Conservation (phyloP, 345 rosid species). For the Nephelium lappaceum region DNA sequence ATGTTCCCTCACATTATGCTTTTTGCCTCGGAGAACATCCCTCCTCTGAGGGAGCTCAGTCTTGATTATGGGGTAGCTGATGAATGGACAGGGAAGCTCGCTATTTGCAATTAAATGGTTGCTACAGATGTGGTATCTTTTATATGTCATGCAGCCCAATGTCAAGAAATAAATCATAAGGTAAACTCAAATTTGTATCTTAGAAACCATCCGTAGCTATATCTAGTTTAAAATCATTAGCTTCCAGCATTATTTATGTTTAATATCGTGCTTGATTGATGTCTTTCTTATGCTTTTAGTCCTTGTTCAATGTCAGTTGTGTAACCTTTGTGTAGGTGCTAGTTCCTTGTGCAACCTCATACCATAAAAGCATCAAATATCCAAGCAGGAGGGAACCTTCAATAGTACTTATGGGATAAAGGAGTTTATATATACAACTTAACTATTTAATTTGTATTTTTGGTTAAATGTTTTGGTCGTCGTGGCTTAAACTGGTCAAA, state of each 20-base stretch:
- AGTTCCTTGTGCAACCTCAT: conserved; percentile 11
- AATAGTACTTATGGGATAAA: background rate
- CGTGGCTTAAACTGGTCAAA: background rate
- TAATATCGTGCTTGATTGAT: background rate
- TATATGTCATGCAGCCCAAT: conserved; percentile 27
- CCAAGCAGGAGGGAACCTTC: background rate
- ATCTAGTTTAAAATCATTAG: background rate
- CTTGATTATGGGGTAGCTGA: conserved; percentile 91
- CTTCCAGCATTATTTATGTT: background rate
- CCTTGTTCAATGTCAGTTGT: conserved; percentile 7
- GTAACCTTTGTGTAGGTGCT: conserved; percentile 8
- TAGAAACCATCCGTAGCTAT: background rate
- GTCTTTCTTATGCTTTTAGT: conserved; percentile 13
- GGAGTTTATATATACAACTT: background rate
- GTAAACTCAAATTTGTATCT: conserved; percentile 25
- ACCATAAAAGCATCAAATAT: conserved; percentile 2
- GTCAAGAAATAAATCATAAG: conserved; percentile 33
- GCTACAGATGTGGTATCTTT: conserved; percentile 24
- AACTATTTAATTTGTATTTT: background rate
- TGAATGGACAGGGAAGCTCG: conserved; percentile 78
- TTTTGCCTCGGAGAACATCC: conserved; percentile 85
- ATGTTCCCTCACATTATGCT: conserved; percentile 96
- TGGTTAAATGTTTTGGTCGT: background rate
- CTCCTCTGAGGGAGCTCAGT: conserved; percentile 89
- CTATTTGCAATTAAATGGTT: conserved; percentile 61